A percentile compares a stretch with the other conserved stretches of the same genome.
Conservation (phyloP, 345 rosid genomes). For the Eutrema japonicum region DNA sequence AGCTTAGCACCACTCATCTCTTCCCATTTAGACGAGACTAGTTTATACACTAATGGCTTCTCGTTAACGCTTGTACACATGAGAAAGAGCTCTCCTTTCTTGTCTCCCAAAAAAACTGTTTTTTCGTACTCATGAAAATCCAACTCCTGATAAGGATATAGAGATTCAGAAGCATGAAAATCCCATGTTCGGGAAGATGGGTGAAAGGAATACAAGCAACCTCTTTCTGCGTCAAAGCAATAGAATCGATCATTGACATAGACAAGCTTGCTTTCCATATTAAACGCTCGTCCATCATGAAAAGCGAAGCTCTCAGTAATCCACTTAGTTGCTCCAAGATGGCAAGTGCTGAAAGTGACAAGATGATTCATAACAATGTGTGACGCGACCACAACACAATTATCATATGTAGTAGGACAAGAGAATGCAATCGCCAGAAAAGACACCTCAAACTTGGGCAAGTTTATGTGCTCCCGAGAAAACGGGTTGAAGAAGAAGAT, state of each 20-base stretch:
- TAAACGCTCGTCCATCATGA: neutral
- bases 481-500: constrained; percentile 17
- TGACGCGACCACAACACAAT: neutral
- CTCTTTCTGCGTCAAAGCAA: neutral
- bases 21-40: neutral
- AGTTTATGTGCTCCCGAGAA: neutral
- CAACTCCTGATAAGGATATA: too few relatives aligned
- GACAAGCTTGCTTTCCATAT: neutral
- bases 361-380: too few relatives aligned
- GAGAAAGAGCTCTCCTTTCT: constrained; percentile 1
- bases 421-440: neutral
- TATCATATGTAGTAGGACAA: neutral
- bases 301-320: neutral
- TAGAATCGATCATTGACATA: neutral
- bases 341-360: neutral
- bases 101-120: neutral
- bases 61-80: neutral
- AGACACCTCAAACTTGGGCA: neutral
- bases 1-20: neutral
- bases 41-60: neutral
- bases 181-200: constrained; percentile 1
- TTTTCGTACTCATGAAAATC: too few relatives aligned
- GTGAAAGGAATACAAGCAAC: neutral
- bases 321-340: neutral
- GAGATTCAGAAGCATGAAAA: neutral